Evolutionary conservation across 2,329 filamentous ascomycete species (phyloP), one percentile per base, ranked within the genome.

Genomic region (Ascochyta lentis): DNA sequence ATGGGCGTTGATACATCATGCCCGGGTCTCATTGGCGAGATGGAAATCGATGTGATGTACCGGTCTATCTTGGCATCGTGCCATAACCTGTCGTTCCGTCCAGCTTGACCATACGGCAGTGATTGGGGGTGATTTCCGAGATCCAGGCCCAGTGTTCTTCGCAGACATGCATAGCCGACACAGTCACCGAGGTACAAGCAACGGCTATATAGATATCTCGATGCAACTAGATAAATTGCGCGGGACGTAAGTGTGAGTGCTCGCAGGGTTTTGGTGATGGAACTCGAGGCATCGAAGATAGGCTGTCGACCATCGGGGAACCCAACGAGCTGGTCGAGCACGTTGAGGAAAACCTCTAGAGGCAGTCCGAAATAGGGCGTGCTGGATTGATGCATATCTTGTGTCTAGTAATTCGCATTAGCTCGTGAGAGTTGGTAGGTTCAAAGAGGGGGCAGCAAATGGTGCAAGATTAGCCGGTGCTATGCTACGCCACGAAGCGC

Each of bases 301-400:
- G 64, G 63, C 27, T 58, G 51, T 3, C 26, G 42, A 31, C 61
- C 59, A 42, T 59, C 38, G 22, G 48, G 51, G 12, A 54, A 66
- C 6, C 53, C 59, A 12, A 70, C 63, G 12, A 73, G 60, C 48
- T 71, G 64, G 35, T 73, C 69, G 19, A 73, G 59, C 13, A 71
- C 48, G 23, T 60, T 54, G 12, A 70, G 55, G 29, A 71, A 66
- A 1, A 72, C 49, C 35, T 73, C 70, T 3, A 57, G 39, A 3
- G 70, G 69, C 7, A 73, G 58, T 41, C 23, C 16, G 2, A 16
- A 12, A 29, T 37, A 9, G 13, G 12, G 3, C 22, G 4, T 39
- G 16, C 3, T 23, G 8, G 3, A 9, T 12, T n/a, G 10, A n/a
- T 35, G 33, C 29, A 31, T 31, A n/a, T 40, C 23, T 26, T 24